Base-by-base conservation (phyloP, 139 green algal genomes). In the Asterochloris erici region DNA sequence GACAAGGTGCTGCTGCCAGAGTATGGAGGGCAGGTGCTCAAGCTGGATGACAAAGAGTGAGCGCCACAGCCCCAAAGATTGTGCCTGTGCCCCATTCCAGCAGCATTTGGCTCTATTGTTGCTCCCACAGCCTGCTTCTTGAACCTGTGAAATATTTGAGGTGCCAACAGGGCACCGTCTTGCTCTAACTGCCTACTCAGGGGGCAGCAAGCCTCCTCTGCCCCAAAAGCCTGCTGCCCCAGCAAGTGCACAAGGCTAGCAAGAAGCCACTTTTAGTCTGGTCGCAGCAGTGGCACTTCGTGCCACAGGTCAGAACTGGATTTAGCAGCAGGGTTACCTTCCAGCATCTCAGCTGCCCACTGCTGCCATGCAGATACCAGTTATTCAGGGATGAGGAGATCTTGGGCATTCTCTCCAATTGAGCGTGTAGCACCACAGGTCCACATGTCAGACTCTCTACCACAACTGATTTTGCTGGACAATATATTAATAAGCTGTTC, bases 1-100 rank as follows among this genome's bases (percentile, higher is more conserved):
- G 96, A 99, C 90, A 97, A 91, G 69, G 97, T 99, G 60, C 82
- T 99, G 82, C 92, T 99, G 66, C 97, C 97, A 63, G 97, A 99
- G 81, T 99, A 97, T 84, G 97, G 97, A 12, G 97, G 97, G 74
- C 91, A 81, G 47, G 76, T 89, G 23, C 84, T 99, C 16, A 99
- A 99, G 91, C 89, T 99, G 66, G 92, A 94, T 19, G 93, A 93
- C 23, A 98, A 98, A 78, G 96, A 99, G 93, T 98, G 86, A 95
- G 95, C 91, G 0, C 0, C 14, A 14, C 21, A 60, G 6, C 38
- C 38, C 38, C 38, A 54, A 6, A 54, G 38, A 6, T 54, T 54
- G n/a, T n/a, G 17, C 27, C 0, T 27, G 54, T 74, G 81, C 73
- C 26, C 38, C 38, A 54, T 54, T 54, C 38, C 38, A 10, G 38